These are phyloP conservation scores for Ciborinia camelliae DNA, from an alignment of 2,329 filamentous ascomycete species.

Conservation along the genomic window DNA sequence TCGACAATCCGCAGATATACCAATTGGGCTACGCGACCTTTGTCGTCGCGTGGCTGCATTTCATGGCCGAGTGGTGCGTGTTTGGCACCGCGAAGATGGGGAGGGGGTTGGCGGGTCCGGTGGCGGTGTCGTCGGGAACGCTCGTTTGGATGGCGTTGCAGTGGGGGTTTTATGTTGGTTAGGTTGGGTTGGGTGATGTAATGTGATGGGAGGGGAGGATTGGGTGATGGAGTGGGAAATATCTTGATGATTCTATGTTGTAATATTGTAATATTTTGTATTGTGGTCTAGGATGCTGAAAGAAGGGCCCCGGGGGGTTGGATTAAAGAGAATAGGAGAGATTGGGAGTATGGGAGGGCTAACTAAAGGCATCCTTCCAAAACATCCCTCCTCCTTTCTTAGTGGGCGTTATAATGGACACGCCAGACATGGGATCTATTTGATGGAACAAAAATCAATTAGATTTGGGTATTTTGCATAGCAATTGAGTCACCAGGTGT, in stretches of 20 bases:
- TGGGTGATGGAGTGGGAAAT: too few relatives aligned
- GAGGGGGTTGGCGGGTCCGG: slow-evolving; percentile 53
- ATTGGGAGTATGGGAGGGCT: too few relatives aligned
- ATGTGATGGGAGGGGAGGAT: neutral
- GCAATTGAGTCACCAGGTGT: too few relatives aligned
- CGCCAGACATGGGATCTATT: neutral
- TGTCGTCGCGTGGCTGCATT: slow-evolving; percentile 52
- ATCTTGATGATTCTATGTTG: too few relatives aligned
- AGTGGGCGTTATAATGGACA: too few relatives aligned
- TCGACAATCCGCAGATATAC: slow-evolving; percentile 56
- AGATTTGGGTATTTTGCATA: neutral
- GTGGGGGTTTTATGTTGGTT: slow-evolving; percentile 63
- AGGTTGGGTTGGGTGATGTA: too few relatives aligned
- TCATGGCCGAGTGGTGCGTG: slow-evolving; percentile 71
- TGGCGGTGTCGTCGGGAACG: slow-evolving; percentile 48
- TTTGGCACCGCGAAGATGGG: slow-evolving; percentile 72
- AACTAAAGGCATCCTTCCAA: neutral
- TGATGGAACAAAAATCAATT: neutral
- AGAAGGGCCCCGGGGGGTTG: too few relatives aligned
- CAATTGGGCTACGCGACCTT: slow-evolving; percentile 63
- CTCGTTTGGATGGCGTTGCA: slow-evolving; percentile 63
- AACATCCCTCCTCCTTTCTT: neutral
- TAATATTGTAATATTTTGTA: too few relatives aligned
- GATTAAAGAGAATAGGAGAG: too few relatives aligned
- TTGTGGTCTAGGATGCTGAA: too few relatives aligned